These are phyloP conservation scores for Puccinia triticina DNA, from an alignment of 1,284 basidiomycete species.

Conservation along the genomic window DNA sequence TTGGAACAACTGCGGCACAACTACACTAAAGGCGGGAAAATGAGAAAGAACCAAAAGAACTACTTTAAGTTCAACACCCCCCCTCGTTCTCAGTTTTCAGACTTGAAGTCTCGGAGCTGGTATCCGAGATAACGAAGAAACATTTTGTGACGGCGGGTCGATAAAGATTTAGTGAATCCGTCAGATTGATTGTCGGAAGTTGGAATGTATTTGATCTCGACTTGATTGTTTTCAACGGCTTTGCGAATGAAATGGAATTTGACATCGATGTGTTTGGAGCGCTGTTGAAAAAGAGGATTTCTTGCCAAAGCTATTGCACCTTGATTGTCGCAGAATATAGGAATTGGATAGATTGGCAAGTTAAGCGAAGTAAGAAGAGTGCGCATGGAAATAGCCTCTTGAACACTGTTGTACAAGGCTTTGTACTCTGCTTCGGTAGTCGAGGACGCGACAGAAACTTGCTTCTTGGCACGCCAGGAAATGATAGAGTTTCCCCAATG, in stretches of 20 bases:
- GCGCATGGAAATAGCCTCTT: too few species aligned
- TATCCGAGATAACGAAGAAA: too few species aligned
- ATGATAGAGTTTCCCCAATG: conserved; percentile 21
- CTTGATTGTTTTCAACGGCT: background rate
- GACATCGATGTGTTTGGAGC: conserved; percentile 19
- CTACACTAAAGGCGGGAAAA: too few species aligned
- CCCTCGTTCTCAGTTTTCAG: too few species aligned
- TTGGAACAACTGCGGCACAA: too few species aligned
- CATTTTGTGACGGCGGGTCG: background rate
- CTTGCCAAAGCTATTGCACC: background rate
- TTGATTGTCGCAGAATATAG: too few species aligned
- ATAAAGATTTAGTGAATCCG: background rate
- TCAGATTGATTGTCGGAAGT: conserved; percentile 6
- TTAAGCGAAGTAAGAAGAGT: too few species aligned
- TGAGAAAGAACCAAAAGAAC: too few species aligned
- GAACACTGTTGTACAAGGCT: background rate
- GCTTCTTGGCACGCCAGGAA: conserved; percentile 35
- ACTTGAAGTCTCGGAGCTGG: too few species aligned
- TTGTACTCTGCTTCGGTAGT: conserved; percentile 29
- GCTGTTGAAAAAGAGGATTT: background rate
- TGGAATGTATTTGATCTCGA: conserved; percentile 9
- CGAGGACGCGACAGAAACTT: conserved; percentile 35
- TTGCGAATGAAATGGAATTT: conserved; percentile 7
- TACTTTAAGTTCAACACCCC: too few species aligned
- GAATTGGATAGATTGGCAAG: too few species aligned